Conservation (phyloP, 2,329 filamentous ascomycete genomes). For the Penicillium sp. region DNA sequence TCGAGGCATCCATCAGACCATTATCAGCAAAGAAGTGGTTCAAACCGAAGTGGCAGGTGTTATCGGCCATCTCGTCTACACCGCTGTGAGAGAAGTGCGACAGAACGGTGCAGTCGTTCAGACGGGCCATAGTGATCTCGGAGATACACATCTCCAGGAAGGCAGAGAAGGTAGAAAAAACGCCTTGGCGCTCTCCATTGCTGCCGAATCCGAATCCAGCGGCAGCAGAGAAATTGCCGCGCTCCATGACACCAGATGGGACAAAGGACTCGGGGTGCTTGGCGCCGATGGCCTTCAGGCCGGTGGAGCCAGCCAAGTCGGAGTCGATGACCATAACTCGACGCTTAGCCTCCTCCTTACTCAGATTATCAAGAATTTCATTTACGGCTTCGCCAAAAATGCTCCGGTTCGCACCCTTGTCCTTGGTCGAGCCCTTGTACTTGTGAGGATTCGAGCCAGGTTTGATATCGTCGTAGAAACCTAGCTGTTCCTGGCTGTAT, state of each 20-base stretch:
- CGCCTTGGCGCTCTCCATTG: slow-evolving; percentile 35
- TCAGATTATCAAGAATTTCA: slow-evolving; percentile 34
- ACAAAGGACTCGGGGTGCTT: slow-evolving; percentile 40
- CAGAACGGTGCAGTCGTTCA: slow-evolving; percentile 39
- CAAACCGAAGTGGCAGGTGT: slow-evolving; percentile 43
- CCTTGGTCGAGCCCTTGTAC: slow-evolving; percentile 35
- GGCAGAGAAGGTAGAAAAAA: slow-evolving; percentile 43
- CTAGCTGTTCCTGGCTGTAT: slow-evolving; percentile 33
- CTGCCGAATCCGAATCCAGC: slow-evolving; percentile 40
- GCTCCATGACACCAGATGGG: slow-evolving; percentile 41
- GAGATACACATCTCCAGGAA: slow-evolving; percentile 43
- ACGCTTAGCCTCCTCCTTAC: slow-evolving; percentile 37
- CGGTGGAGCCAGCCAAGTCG: slow-evolving; percentile 41
- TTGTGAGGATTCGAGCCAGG: slow-evolving; percentile 29
- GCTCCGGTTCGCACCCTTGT: slow-evolving; percentile 37
- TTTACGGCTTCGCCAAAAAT: slow-evolving; percentile 43
- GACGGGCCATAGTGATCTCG: slow-evolving; percentile 41
- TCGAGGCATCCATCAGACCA: slow-evolving; percentile 37
- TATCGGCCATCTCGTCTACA: slow-evolving; percentile 43
- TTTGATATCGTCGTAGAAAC: slow-evolving; percentile 38
- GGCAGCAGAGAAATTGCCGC: slow-evolving; percentile 42
- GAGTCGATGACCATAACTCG: slow-evolving; percentile 43
- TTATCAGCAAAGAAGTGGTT: slow-evolving; percentile 44
- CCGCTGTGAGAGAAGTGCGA: slow-evolving; percentile 43
- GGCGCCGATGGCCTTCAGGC: slow-evolving; percentile 37